Evolutionary conservation across 164 flowering plant genomes (phyloP).

Genomic region (Macadamia integrifolia): DNA sequence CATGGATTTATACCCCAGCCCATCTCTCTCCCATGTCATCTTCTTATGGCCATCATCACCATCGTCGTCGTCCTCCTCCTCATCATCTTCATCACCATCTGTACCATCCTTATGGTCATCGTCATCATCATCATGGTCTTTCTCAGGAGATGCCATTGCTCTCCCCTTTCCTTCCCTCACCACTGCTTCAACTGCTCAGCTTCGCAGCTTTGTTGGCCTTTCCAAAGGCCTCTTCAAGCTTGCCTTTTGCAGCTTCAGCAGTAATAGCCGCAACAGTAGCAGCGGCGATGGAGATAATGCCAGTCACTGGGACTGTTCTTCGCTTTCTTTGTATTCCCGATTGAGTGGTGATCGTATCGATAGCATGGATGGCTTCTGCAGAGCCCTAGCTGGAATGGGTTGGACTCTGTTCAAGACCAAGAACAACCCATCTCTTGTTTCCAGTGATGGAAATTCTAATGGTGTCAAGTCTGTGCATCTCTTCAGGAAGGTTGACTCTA

Average conservation of each 20-base stretch:
- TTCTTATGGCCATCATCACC: slow-evolving; percentile 44
- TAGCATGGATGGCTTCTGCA: slow-evolving; percentile 42
- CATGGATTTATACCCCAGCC: slow-evolving; percentile 54
- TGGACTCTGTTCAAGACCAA: slow-evolving; percentile 55
- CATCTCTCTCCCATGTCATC: slow-evolving; percentile 62
- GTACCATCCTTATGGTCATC: slow-evolving; percentile 19
- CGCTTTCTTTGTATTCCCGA: slow-evolving; percentile 33
- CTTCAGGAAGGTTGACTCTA: slow-evolving; percentile 48
- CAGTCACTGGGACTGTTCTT: slow-evolving; percentile 45
- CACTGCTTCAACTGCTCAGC: slow-evolving; percentile 34
- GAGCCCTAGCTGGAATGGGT: slow-evolving; percentile 47
- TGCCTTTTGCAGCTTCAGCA: slow-evolving; percentile 19
- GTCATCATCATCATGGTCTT: slow-evolving; percentile 17
- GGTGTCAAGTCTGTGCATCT: slow-evolving; percentile 28
- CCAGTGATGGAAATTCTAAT: slow-evolving; percentile 3
- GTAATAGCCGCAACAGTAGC: not conserved
- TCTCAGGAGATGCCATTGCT: slow-evolving; percentile 33
- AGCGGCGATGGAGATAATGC: slow-evolving; percentile 1
- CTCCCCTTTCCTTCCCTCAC: slow-evolving; percentile 55
- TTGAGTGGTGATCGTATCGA: slow-evolving; percentile 33
- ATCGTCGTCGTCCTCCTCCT: slow-evolving; percentile 8
- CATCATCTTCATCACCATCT: slow-evolving; percentile 24
- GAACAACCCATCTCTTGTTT: slow-evolving; percentile 16
- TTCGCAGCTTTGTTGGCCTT: slow-evolving; percentile 41
- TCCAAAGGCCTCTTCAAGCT: slow-evolving; percentile 57